Percentiles rank a stretch among this genome's conserved stretches.
Evolutionary conservation across 2,329 filamentous ascomycete species (phyloP).

Genomic region (Microascus cirrosus): DNA sequence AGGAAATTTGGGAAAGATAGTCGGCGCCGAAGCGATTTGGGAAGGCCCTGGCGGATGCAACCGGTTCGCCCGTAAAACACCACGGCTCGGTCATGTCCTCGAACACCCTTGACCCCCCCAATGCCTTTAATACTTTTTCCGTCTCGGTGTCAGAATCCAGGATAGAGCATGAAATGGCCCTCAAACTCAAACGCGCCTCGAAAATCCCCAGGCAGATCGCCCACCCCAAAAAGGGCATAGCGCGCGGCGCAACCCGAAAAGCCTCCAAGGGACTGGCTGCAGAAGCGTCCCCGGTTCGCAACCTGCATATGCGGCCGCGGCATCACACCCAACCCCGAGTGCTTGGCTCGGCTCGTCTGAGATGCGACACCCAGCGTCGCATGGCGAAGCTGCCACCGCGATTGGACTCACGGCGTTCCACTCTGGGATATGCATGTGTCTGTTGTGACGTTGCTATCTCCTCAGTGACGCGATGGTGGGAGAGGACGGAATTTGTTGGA

Average conservation of each 20-base stretch:
- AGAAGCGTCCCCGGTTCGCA: background rate
- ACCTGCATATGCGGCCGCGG: background rate
- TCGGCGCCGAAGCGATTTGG: no score
- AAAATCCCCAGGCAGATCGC: background rate
- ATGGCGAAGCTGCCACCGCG: background rate
- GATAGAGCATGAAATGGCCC: background rate
- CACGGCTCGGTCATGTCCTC: no score
- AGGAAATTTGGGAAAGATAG: no score
- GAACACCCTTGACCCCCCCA: no score
- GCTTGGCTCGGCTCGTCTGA: background rate
- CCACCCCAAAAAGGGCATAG: background rate
- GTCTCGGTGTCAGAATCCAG: background rate
- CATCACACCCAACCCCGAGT: background rate
- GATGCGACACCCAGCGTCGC: background rate
- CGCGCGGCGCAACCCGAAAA: background rate
- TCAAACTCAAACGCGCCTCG: background rate
- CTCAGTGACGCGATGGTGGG: background rate
- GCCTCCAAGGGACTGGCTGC: background rate
- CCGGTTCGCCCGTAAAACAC: no score
- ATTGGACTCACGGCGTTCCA: background rate
- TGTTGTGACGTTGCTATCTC: background rate
- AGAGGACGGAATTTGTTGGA: background rate
- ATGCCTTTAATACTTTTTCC: background rate
- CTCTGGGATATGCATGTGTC: background rate
- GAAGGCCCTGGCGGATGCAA: no score